Evolutionary conservation across 805 yeast species (phyloP).

Genomic region (Candida coquimbonensis): DNA sequence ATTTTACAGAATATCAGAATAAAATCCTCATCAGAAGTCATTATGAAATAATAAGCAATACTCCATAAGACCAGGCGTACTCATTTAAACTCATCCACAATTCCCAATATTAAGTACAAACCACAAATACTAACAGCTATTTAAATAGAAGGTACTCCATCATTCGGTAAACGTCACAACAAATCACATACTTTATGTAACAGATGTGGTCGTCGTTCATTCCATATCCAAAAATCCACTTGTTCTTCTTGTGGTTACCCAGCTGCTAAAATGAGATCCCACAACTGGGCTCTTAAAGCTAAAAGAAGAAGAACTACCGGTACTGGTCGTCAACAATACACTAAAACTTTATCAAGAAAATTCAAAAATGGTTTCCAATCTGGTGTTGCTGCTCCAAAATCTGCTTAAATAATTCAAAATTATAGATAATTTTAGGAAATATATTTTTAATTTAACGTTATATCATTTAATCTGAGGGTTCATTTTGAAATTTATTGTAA

Average conservation of each 20-base stretch:
- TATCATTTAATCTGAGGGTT: slow-evolving; percentile 4
- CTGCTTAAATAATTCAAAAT: slow-evolving; percentile 29
- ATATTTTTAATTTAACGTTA: slow-evolving; percentile 5
- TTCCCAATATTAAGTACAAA: background rate
- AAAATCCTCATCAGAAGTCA: too few species aligned
- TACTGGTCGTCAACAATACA: slow-evolving; percentile 98
- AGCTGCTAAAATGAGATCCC: slow-evolving; percentile 96
- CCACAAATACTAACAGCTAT: slow-evolving; percentile 26
- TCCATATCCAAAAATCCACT: slow-evolving; percentile 99
- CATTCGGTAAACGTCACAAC: slow-evolving; percentile 99
- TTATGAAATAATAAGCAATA: too few species aligned
- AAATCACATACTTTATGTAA: slow-evolving; percentile 98
- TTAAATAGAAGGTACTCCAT: slow-evolving; percentile 93
- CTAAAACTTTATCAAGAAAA: slow-evolving; percentile 95
- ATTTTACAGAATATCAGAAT: too few species aligned
- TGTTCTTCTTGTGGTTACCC: slow-evolving; percentile 99
- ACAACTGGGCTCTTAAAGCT: slow-evolving; percentile 99
- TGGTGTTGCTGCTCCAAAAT: slow-evolving; percentile 63
- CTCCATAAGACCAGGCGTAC: too few species aligned
- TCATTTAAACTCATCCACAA: background rate
- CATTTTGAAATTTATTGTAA: background rate
- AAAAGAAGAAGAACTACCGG: slow-evolving; percentile 99
- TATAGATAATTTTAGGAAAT: background rate
- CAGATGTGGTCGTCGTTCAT: slow-evolving; percentile 98
- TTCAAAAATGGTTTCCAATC: slow-evolving; percentile 99